Evolutionary conservation across 2,329 filamentous ascomycete genomes (phyloP).

Genomic region (Hypoxylon sp.): DNA sequence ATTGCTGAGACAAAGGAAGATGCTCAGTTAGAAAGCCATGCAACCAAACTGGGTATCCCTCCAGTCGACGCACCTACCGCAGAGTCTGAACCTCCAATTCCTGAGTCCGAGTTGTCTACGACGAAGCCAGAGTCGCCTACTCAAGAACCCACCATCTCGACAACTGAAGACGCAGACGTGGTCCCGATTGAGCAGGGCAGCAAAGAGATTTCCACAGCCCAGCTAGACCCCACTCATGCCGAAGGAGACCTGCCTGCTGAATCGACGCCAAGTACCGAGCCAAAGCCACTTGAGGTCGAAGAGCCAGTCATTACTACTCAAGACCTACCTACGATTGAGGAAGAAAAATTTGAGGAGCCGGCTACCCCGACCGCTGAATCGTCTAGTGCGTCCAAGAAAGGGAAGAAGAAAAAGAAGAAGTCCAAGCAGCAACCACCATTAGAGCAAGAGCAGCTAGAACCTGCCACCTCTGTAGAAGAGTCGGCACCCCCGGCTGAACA

Average conservation of each 20-base stretch:
- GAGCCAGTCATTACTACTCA: neutral
- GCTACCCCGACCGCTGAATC: constrained; percentile 19
- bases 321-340: no score
- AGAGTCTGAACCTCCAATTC: no score
- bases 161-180: no score
- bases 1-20: no score
- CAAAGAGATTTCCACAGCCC: neutral
- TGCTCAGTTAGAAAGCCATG: no score
- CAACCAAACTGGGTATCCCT: no score
- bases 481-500: constrained; percentile 3
- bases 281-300: neutral
- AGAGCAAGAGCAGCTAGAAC: constrained; percentile 29
- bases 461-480: constrained; percentile 12
- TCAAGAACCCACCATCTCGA: no score
- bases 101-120: no score
- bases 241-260: constrained; percentile 1
- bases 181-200: neutral
- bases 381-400: constrained; percentile 38
- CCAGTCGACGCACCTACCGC: no score
- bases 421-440: constrained; percentile 27
- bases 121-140: no score
- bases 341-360: constrained; percentile 18
- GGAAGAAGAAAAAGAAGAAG: constrained; percentile 44
- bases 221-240: constrained; percentile 12
- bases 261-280: constrained; percentile 1